Evolutionary conservation across 1,284 basidiomycete genomes (phyloP), one percentile per base, ranked within the genome.

Genomic region (Apiotrichum gracile): DNA sequence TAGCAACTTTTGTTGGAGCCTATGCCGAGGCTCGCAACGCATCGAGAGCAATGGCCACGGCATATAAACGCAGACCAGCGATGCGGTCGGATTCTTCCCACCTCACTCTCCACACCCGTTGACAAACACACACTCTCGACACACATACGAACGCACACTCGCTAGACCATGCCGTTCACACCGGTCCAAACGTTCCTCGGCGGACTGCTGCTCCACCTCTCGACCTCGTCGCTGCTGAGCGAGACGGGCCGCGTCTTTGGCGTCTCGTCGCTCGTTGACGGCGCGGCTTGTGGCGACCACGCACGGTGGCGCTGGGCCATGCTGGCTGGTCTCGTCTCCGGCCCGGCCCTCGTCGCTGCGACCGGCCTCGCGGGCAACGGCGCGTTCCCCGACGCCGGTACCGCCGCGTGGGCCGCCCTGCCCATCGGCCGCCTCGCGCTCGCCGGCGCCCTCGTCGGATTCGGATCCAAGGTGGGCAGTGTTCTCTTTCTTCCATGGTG

Each of bases 121-220:
- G 27, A 31, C 31, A 4, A 16, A 34, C 29, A 14, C 24, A 17
- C 47, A 46, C 16, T 26, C 9, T 16, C 33, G 12, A 25, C 24
- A 34, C 19, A 37, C 34, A 22, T 37, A 45, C 38, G n/a, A 17
- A 22, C 22, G 13, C 1, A 3, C 29, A 34, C 31, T 17, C 13
- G 2, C 12, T 7, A 17, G 13, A 49, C n/a, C 45, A 58, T 58
- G 57, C 40, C 40, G 19, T 76, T 75, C 58, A 81, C 80, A 8
- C 82, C 84, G 7, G 61, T 84, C 17, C 78, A 81, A 46, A 83
- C 83, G 8, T 76, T 85, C 53, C 60, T 84, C n/a, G 84, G 84
- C 16, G 85, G 84, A 4, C 53, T 82, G 31, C 77, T 81, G 34
- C 77, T 86, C 26, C 76, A 83, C 44, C 55, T 84, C 35, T 77